phyloP scores from a whole-genome alignment of 805 yeast genomes.

The Pichia scutulata region DNA sequence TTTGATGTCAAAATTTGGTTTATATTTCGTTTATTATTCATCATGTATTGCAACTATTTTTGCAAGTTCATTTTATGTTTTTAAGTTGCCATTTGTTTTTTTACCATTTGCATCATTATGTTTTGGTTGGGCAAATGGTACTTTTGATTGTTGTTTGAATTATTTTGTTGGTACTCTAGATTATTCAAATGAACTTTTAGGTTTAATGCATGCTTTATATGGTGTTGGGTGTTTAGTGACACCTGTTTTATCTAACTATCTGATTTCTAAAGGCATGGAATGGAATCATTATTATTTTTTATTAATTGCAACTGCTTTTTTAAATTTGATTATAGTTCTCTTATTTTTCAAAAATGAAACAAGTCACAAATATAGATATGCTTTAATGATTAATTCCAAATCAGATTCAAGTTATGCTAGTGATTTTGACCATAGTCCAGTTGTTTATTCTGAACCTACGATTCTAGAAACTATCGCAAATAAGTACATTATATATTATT shows the following conservation, averaged over 20 bases:
- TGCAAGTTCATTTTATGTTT: slow-evolving; percentile 26
- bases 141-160: slow-evolving; percentile 48
- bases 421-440: slow-evolving; percentile 12
- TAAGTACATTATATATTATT: slow-evolving; percentile 33
- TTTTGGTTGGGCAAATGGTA: slow-evolving; percentile 50
- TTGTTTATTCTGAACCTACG: slow-evolving; percentile 9
- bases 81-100: slow-evolving; percentile 35
- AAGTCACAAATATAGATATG: slow-evolving; percentile 34
- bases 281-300: slow-evolving; percentile 43
- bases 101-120: slow-evolving; percentile 34
- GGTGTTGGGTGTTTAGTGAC: slow-evolving; percentile 48
- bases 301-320: slow-evolving; percentile 24
- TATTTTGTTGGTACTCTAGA: slow-evolving; percentile 42
- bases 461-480: slow-evolving; percentile 25
- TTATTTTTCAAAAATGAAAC: slow-evolving; percentile 36
- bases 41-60: slow-evolving; percentile 10
- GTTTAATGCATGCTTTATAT: slow-evolving; percentile 44
- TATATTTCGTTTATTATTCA: slow-evolving; percentile 36
- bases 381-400: slow-evolving; percentile 3
- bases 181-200: slow-evolving; percentile 43
- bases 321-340: slow-evolving; percentile 20
- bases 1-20: slow-evolving; percentile 38
- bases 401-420: slow-evolving; percentile 10
- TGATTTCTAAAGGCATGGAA: slow-evolving; percentile 30
- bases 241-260: slow-evolving; percentile 37